These are phyloP conservation scores for Cladobotryum mycophilum DNA, from an alignment of 2,329 filamentous ascomycete genomes.

Conservation along the genomic window DNA sequence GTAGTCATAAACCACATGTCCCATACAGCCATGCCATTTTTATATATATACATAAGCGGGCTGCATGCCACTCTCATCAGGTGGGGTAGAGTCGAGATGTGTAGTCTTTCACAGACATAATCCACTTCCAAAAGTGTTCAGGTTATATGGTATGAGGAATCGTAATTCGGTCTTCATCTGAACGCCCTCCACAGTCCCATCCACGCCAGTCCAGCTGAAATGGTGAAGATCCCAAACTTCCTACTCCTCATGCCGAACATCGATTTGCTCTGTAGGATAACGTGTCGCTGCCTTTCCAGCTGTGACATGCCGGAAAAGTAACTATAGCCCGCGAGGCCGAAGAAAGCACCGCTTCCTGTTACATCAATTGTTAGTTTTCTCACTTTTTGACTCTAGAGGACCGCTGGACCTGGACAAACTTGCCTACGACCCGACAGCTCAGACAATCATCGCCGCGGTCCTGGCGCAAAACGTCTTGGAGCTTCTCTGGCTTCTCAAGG, in stretches of 20 bases:
- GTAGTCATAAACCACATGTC: no score
- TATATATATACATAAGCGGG: no score
- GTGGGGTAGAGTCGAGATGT: no score
- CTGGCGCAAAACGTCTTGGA: constrained; percentile 50
- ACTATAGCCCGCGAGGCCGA: constrained; percentile 70
- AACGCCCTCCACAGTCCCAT: constrained; percentile 65
- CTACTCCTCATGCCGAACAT: constrained; percentile 68
- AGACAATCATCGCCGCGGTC: constrained; percentile 61
- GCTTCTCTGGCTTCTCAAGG: constrained; percentile 55
- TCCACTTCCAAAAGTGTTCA: no score
- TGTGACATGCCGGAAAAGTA: constrained; percentile 70
- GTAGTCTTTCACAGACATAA: no score
- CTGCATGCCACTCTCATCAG: no score
- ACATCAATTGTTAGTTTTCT: not conserved
- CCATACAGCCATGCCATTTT: no score
- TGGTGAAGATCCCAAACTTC: constrained; percentile 58
- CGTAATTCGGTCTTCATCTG: constrained; percentile 33
- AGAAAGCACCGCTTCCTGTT: constrained; percentile 66
- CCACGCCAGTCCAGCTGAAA: constrained; percentile 62
- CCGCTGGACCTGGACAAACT: constrained; percentile 22
- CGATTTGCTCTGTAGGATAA: constrained; percentile 62
- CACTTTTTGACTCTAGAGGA: no score
- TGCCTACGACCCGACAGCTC: constrained; percentile 66
- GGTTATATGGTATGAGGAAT: not conserved
- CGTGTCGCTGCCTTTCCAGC: constrained; percentile 58